Base-by-base conservation (phyloP, 129 eudicot species). In the Chrysanthemum makinoi region DNA sequence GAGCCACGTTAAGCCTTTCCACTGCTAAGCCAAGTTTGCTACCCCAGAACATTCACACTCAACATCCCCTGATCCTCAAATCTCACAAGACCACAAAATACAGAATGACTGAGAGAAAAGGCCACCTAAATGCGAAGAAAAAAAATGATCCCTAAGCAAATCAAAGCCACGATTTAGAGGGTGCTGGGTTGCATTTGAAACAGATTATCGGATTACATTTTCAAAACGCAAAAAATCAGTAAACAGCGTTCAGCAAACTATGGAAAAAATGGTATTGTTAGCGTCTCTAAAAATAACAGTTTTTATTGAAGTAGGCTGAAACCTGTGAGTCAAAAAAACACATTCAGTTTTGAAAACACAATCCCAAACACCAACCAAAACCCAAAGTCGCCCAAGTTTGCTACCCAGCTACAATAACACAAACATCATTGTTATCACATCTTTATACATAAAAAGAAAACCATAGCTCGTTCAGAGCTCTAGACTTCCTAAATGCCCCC, bases 401-500 rank as follows among this genome's bases (percentile, higher is more conserved):
- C 19, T 60, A 61, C 15, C 44, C 44, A 39, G n/a, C 3, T 28
- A 24, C 46, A 61, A 39, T 30, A 17, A 53, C 49, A 30, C 39
- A 69, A 53, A 69, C 73, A 53, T 8, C 19, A 15, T 69, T 53
- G 15, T 53, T 14, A 30, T 53, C 51, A 47, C 48, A 51, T 72
- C 33, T 26, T 72, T 60, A 12, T 22, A 18, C 26, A 5, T 2
- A 10, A 46, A 16, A 39, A 22, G 24, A 22, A 39, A 39, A 39
- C 9, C 7, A 39, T 39, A 5, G 44, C 44, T 39, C 44, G 44
- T 57, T 14, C 19, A 3, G n/a, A 57, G 24, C 13, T 13, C 43
- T 10, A 70, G 52, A 57, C 6, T 43, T 30, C 24, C 59, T 48
- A 12, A 60, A 50, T 30, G 10, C 28, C 46, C 18, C n/a, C 19